Evolutionary conservation across 106 monocot genomes (phyloP), one percentile per base, ranked within the genome.

Genomic region (Hemerocallis citrina): DNA sequence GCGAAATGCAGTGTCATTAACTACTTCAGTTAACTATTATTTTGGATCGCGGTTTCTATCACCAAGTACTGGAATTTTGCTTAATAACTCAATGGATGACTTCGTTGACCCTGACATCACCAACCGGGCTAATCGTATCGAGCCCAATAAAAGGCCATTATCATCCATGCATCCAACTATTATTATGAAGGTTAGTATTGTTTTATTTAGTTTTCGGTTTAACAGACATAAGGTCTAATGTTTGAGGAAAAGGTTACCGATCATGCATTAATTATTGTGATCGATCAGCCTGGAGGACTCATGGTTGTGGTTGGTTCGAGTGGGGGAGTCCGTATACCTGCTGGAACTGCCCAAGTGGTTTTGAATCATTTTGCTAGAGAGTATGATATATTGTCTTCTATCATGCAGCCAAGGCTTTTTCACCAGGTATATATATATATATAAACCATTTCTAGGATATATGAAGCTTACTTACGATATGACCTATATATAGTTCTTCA

Each of bases 11-110:
- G 82, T 91, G 5, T 85, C 91, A 24, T 71, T 91, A 79, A 91
- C 91, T 0, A 76, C 52, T 33, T 86, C 82, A 0, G 68, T 91
- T 9, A 91, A 91, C 32, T 54, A 50, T 2, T 85, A 91, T 52
- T 91, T 91, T 67, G 91, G 91, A 52, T 60, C 91, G 2, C 44
- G 39, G 21, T 58, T 82, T 62, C 59, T 67, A 14, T 91, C 91
- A 29, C 70, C 45, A 44, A 79, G 71, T 49, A 91, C 91, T 4
- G 91, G 91, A 29, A 91, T 91, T 24, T 20, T 86, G 34, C 79
- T 91, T 38, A 91, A 91, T 28, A 91, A 91, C 72, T 79, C 85
- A 64, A 91, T 91, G 91, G 91, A 91, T 72, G 91, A 91, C 47
- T 91, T 91, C 47, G 82, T 86, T 1, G 66, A 79, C n/a, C 85